A percentile compares a stretch with the other conserved stretches of the same genome.
Conservation (phyloP, 352 stramenopile species). For the Phytophthora podocarpi region DNA sequence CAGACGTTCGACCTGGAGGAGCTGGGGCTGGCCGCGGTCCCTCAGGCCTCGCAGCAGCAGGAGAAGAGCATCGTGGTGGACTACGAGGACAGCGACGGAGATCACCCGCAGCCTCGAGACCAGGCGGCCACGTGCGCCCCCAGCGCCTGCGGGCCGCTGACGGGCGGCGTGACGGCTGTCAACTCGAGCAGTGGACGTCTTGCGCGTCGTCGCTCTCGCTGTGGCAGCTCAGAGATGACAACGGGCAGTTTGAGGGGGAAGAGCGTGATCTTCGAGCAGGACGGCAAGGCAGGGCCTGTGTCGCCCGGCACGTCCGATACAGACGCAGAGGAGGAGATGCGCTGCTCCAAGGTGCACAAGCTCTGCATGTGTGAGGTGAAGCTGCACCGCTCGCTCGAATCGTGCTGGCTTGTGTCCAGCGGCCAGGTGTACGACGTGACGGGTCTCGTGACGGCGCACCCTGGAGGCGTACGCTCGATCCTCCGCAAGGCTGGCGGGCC, state of each 20-base stretch:
- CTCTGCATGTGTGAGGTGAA: conserved; percentile 81
- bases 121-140: conserved; percentile 41
- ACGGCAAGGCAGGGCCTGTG: conserved; percentile 7
- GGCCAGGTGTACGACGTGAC: conserved; percentile 89
- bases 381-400: conserved; percentile 89
- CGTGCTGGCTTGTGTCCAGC: conserved; percentile 96
- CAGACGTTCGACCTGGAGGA: conserved; percentile 59
- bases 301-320: conserved; percentile 18
- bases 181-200: conserved; percentile 7
- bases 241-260: conserved; percentile 32
- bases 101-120: conserved; percentile 12
- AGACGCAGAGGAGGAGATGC: conserved; percentile 34
- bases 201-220: conserved; percentile 36
- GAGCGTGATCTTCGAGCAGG: conserved; percentile 37
- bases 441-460: conserved; percentile 71
- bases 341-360: conserved; percentile 67
- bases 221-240: conserved; percentile 17
- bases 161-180: conserved; percentile 15
- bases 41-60: conserved; percentile 1
- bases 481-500: conserved; percentile 77
- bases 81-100: conserved; percentile 47
- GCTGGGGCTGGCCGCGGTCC: conserved; percentile 28
- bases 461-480: conserved; percentile 78
- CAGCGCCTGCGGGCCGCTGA: conserved; percentile 50
- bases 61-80: conserved; percentile 61